Evolutionary conservation across 495 filamentous ascomycete species (phyloP), one percentile per base, ranked within the genome.

Genomic region (Parathielavia hyrcaniae): DNA sequence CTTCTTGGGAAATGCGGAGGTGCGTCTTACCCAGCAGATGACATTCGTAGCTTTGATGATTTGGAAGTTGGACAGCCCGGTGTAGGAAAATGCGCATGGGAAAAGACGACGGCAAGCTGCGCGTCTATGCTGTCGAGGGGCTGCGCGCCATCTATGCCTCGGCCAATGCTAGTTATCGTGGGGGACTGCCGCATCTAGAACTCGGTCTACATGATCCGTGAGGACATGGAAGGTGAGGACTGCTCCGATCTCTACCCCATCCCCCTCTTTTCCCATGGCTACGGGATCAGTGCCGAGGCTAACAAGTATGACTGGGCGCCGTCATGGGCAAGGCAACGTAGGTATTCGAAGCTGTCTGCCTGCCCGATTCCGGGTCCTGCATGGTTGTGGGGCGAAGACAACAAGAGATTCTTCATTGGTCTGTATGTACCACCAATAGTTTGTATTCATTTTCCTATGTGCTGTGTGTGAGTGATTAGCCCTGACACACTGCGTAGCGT

Each of bases 171-270:
- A n/a, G 66, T 79, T 47, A 77, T 77, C 56, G 70, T 74, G 17
- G n/a, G n/a, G n/a, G 74, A 73, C 59, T 77, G 74, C 58, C 64
- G 73, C 16, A 74, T 77, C 56, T 75, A 77, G 56, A 75, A 72
- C 55, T 64, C 79, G 13, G 78, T 84, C 3, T 84, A 84, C 54
- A 79, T 79, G 77, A 66, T 83, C 64, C 81, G 73, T 43, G 81
- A 85, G 61, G n/a, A n/a, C n/a, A n/a, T n/a, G n/a, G n/a, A 82
- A 73, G 66, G 74, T 69, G 55, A 52, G 63, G 35, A 11, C 17
- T 22, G 4, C 35, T 45, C 26, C 26, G 13, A 22, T 49, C 11
- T 38, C 16, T 7, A 23, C 30, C 0, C 30, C 12, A n/a, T 52
- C 20, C 19, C 10, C 39, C 6, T 2, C 17, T 32, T n/a, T 13